Evolutionary conservation across 2,329 filamentous ascomycete genomes (phyloP).

Genomic region (Ophiostoma himal-ulmi): DNA sequence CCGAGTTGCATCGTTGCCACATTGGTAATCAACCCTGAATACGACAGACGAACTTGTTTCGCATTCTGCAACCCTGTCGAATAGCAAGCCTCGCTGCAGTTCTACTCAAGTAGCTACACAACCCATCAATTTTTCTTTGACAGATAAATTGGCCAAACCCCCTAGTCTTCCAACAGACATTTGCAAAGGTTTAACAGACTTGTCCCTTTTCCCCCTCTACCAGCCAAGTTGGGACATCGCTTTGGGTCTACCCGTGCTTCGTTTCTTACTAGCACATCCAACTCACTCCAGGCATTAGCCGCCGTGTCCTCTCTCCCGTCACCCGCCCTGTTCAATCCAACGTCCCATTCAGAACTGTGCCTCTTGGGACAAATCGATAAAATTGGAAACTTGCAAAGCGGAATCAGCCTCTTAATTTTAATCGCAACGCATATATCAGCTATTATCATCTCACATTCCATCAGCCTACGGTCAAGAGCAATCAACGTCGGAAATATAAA

Average conservation of each 20-base stretch:
- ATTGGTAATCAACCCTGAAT: conserved; percentile 13
- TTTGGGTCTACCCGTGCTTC: conserved; percentile 7
- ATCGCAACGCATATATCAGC: not conserved
- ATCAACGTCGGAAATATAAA: not conserved
- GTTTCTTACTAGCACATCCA: conserved; percentile 9
- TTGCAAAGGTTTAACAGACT: not conserved
- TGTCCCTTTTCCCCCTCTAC: not conserved
- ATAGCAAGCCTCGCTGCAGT: not conserved
- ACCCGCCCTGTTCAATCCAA: not conserved
- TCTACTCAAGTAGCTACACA: not conserved
- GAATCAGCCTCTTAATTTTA: not conserved
- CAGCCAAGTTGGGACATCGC: not conserved
- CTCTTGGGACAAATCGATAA: not conserved
- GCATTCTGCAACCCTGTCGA: conserved; percentile 6
- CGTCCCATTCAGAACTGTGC: not conserved
- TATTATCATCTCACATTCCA: not conserved
- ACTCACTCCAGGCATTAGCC: not conserved
- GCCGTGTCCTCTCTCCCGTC: not conserved
- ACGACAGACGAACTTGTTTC: conserved; percentile 8
- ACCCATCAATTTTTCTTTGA: not conserved
- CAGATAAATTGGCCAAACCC: not conserved
- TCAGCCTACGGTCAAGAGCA: not conserved
- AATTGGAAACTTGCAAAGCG: not conserved
- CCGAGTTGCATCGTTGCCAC: conserved; percentile 7
- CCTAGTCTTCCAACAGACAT: not conserved